Evolutionary conservation across 2,329 filamentous ascomycete genomes (phyloP), one percentile per base, ranked within the genome.

Genomic region (Colletotrichum sp.): DNA sequence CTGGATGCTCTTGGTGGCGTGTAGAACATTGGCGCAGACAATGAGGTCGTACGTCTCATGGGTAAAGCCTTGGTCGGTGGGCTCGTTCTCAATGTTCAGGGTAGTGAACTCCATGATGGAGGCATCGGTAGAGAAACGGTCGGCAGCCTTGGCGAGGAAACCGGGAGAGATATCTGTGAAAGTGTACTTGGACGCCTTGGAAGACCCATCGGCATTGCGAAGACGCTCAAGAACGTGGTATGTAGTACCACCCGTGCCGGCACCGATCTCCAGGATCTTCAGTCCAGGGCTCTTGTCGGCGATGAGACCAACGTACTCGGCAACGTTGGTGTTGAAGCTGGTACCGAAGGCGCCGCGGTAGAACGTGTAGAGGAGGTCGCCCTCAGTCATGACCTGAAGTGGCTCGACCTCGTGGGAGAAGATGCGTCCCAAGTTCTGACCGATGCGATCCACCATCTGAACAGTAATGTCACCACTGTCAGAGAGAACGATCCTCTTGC

Each of bases 131-230:
- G 78, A 77, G 68, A 84, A 85, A 21, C 77, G 78, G n/a, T 81
- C 79, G 68, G 81, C 78, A 1, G 83, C 85, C 6, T 80, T 78
- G n/a, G 84, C 81, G 64, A 89, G 87, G 80, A 87, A 87, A 8
- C 82, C 83, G 3, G 84, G 74, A 1, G 85, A 85, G 21, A 88
- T 84, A 68, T 89, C 87, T 0, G 88, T 89, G 78, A 83, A 89
- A 8, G 83, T 84, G 71, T 88, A 89, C 8, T 74, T 75, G 15
- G 72, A 58, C 8, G 72, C 72, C 67, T 71, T 74, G 18, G 72
- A 74, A 36, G 48, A 48, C 3, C 72, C 72, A 8, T 74, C 67
- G 24, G 72, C 67, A 13, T 68, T 75, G 63, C 69, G 69, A 5
- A 75, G 74, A 30, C 70, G 74, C 70, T 76, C 71, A 5, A 75